Base-by-base conservation (phyloP, 1,284 basidiomycete genomes). In the Ustilago esculenta region DNA sequence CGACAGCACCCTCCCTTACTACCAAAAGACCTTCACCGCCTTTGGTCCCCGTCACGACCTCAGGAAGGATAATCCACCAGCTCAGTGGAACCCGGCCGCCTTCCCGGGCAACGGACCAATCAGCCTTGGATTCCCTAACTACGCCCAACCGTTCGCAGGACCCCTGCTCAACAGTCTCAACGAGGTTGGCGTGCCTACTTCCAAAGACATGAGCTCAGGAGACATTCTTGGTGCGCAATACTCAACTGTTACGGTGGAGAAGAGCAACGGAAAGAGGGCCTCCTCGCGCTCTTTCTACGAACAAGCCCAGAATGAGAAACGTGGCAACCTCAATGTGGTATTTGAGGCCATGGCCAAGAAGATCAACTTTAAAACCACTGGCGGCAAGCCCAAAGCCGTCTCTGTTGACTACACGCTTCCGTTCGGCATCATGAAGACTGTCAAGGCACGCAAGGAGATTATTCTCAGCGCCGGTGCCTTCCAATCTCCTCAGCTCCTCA, bases 341-440 rank as follows among this genome's bases (percentile, higher is more conserved):
- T 75, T 72, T 29, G 42, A 69, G 11, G 72, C 72, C 2, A 59
- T 71, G 7, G 79, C 73, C 4, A 79, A 77, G 51, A 75, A 73
- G 50, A 66, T 82, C 36, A 39, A 64, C 25, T 77, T 82, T 18
- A 48, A 86, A 39, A 77, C 78, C 1, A 53, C 82, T 1, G 75
- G 85, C 12, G 77, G 82, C 17, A 75, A 84, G 50, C 73, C 70
- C 5, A 50, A 47, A 25, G 74, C 72, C 18, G 61, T 46, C 10
- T 58, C 65, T 23, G 73, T 79, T 9, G 45, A 56, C 4, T 75
- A 71, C 51, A 60, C 45, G 5, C 17, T 70, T 24, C 49, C 56
- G 0, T n/a, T 50, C 1, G 66, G 64, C 12, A 35, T 63, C 20
- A 52, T 48, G 21, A 53, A 51, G 44, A 67, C 60, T 15, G 27